Percentiles rank a stretch among this genome's conserved stretches.
phyloP scores from a whole-genome alignment of 2,329 filamentous ascomycete genomes.

The Colletotrichum brevisporum region DNA sequence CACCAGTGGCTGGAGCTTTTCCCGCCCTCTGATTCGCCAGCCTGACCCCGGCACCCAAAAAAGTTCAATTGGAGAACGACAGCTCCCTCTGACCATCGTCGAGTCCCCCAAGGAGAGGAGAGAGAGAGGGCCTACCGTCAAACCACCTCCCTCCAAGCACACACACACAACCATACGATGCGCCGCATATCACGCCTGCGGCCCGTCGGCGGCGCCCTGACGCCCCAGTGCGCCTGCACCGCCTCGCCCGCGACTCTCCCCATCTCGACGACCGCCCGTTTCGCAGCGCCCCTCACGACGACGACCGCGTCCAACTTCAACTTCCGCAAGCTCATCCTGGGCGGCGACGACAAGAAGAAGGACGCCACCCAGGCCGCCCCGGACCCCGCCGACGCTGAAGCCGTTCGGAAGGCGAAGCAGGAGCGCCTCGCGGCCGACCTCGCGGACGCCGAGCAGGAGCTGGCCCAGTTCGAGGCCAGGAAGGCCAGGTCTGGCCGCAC shows the following conservation, averaged over 20 bases:
- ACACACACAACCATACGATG: slow-evolving; percentile 49
- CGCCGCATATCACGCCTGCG: slow-evolving; percentile 58
- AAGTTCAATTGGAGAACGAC: slow-evolving; percentile 36
- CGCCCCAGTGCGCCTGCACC: slow-evolving; percentile 24
- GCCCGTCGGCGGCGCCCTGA: slow-evolving; percentile 49
- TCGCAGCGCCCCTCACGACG: slow-evolving; percentile 49
- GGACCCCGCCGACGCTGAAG: slow-evolving; percentile 55
- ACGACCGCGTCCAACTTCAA: slow-evolving; percentile 51
- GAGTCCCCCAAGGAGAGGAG: no score
- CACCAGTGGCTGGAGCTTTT: slow-evolving; percentile 33
- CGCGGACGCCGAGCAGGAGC: slow-evolving; percentile 40
- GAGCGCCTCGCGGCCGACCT: slow-evolving; percentile 46
- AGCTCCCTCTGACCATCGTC: slow-evolving; percentile 29
- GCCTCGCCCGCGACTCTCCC: slow-evolving; percentile 42
- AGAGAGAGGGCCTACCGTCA: not conserved
- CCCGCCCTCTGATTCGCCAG: slow-evolving; percentile 29
- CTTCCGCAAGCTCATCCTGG: slow-evolving; percentile 57
- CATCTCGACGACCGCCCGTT: slow-evolving; percentile 24
- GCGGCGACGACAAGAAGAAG: slow-evolving; percentile 52
- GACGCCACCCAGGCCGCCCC: slow-evolving; percentile 54
- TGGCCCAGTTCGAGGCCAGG: slow-evolving; percentile 33
- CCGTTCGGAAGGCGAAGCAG: slow-evolving; percentile 49
- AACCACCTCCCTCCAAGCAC: not conserved
- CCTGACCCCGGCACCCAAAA: slow-evolving; percentile 36
- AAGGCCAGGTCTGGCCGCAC: no score